A percentile compares a stretch with the other conserved stretches of the same genome.
Evolutionary conservation across 371 early-diverging fungal genomes (phyloP).

Genomic region (Saksenaea vasiformis): DNA sequence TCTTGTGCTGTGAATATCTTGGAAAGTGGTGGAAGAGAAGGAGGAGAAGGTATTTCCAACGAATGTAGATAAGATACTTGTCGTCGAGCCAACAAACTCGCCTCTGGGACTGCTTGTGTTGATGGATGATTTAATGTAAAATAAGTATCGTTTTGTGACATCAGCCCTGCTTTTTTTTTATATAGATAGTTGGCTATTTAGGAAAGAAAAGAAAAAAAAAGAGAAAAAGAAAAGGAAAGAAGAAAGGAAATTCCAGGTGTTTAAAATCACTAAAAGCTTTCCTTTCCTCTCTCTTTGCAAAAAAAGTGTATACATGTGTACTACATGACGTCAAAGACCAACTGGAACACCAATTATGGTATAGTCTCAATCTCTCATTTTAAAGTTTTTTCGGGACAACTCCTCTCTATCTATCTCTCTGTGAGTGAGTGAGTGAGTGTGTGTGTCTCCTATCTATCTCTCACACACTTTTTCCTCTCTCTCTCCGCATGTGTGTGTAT

Average conservation of each 20-base stretch:
- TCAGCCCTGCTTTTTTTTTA: background rate
- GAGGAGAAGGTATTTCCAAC: background rate
- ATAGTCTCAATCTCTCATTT: no score
- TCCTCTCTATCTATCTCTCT: no score
- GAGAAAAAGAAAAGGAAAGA: conserved; percentile 9
- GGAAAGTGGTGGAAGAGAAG: conserved; percentile 3
- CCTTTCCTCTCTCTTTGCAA: no score
- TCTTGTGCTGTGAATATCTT: background rate
- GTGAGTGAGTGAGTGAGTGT: conserved; percentile 37
- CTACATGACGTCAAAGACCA: background rate
- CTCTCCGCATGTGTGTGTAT: no score
- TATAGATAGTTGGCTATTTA: no score
- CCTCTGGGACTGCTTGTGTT: conserved; percentile 4
- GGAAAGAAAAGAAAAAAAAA: background rate
- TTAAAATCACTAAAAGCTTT: background rate
- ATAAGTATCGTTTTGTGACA: conserved; percentile 9
- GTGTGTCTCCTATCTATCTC: no score
- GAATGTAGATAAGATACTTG: conserved; percentile 2
- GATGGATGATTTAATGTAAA: conserved; percentile 1
- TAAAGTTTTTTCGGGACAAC: background rate
- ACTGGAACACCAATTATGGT: background rate
- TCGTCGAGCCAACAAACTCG: background rate
- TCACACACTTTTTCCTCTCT: no score
- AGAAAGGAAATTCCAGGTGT: background rate
- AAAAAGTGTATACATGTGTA: no score